Percentiles rank a stretch among this genome's conserved stretches.
phyloP scores from a whole-genome alignment of 805 yeast species.

The Cyberlindnera xylosilytica region DNA sequence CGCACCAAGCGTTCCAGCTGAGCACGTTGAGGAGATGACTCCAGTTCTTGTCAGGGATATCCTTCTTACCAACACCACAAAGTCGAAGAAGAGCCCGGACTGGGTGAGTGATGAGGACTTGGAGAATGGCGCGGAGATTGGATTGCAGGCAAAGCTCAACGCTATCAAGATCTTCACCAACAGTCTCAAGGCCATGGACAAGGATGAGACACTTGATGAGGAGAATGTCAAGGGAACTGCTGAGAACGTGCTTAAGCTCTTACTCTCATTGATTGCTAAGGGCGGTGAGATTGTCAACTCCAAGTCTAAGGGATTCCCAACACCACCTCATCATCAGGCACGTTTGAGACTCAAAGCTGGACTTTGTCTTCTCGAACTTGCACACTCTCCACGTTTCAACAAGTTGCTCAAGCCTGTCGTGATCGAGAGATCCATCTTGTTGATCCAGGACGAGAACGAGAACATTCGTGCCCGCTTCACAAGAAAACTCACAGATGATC shows the following conservation, averaged over 20 bases:
- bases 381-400: constrained; percentile 50
- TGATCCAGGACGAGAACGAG: constrained; percentile 65
- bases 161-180: constrained; percentile 58
- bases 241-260: constrained; percentile 62
- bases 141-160: constrained; percentile 46
- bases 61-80: constrained; percentile 47
- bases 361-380: constrained; percentile 56
- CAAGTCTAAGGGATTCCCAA: constrained; percentile 44
- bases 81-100: constrained; percentile 30
- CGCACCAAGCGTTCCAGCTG: constrained; percentile 47
- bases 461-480: constrained; percentile 55
- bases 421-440: constrained; percentile 49
- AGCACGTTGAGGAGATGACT: constrained; percentile 55
- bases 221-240: constrained; percentile 42
- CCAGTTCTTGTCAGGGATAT: constrained; percentile 58
- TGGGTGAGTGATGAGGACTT: constrained; percentile 50
- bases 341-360: constrained; percentile 71
- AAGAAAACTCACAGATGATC: constrained; percentile 44
- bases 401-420: constrained; percentile 48
- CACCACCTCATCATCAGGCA: constrained; percentile 61
- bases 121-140: constrained; percentile 29
- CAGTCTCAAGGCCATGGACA: constrained; percentile 42
- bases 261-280: constrained; percentile 63
- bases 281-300: constrained; percentile 70
- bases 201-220: constrained; percentile 29